Conservation (phyloP, 106 monocot species). For the Phalaenopsis aphrodite region DNA sequence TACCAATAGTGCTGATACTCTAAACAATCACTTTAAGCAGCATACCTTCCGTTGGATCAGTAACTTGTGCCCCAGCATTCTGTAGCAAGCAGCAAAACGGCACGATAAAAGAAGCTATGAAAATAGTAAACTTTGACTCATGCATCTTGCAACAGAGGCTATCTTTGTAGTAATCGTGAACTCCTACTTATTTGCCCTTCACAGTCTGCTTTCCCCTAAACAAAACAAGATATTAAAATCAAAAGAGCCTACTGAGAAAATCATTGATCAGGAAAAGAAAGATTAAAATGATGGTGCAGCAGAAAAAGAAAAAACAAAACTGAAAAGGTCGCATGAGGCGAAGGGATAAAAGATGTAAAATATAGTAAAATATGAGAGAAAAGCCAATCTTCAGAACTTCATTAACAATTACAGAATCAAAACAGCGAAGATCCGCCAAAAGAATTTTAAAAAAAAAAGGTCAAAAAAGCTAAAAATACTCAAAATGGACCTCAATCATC, state of each 20-base stretch:
- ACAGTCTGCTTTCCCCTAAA: background rate
- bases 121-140: background rate
- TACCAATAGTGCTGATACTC: background rate
- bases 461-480: too few relatives aligned
- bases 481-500: too few relatives aligned
- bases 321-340: background rate
- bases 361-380: too few relatives aligned
- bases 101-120: background rate
- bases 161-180: background rate
- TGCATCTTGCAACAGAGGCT: background rate
- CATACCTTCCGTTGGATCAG: conserved; percentile 53
- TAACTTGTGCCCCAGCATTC: conserved; percentile 19
- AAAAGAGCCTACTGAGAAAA: background rate
- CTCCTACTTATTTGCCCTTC: background rate
- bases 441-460: too few relatives aligned
- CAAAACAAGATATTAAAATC: background rate
- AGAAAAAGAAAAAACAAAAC: background rate
- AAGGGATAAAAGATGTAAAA: background rate
- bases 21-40: background rate
- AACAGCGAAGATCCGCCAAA: too few relatives aligned
- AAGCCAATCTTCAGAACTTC: too few relatives aligned
- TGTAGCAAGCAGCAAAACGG: conserved; percentile 15
- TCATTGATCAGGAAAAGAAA: background rate
- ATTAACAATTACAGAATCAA: too few relatives aligned
- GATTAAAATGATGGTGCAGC: background rate